A percentile compares a stretch with the other conserved stretches of the same genome.
Conservation (phyloP, 352 stramenopile genomes). For the Pythium aristosporum region DNA sequence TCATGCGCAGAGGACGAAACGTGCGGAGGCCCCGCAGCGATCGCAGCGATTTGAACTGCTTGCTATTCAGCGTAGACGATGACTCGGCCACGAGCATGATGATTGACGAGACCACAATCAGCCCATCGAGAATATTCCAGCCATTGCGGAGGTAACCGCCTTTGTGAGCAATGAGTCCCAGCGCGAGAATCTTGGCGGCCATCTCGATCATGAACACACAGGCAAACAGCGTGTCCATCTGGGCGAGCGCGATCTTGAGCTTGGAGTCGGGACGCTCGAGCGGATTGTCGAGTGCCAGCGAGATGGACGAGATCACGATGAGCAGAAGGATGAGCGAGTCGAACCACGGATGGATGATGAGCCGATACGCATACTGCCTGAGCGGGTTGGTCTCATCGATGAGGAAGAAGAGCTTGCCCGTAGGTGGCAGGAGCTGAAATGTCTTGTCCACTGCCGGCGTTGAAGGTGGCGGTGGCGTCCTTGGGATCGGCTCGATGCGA, state of each 20-base stretch:
- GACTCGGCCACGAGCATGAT: slow-evolving; percentile 63
- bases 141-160: slow-evolving; percentile 74
- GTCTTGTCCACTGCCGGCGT: background rate
- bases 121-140: slow-evolving; percentile 91
- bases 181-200: slow-evolving; percentile 86
- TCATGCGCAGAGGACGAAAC: slow-evolving; percentile 90
- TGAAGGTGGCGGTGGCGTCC: background rate
- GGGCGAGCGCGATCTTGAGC: slow-evolving; percentile 43
- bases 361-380: slow-evolving; percentile 35
- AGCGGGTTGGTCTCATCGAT: slow-evolving; percentile 45
- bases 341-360: slow-evolving; percentile 75
- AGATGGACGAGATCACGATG: slow-evolving; percentile 83
- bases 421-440: slow-evolving; percentile 21
- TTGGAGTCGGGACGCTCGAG: slow-evolving; percentile 52
- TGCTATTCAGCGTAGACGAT: slow-evolving; percentile 29
- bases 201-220: slow-evolving; percentile 88
- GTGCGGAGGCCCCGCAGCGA: slow-evolving; percentile 84
- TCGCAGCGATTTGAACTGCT: slow-evolving; percentile 71
- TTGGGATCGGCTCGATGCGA: slow-evolving; percentile 4
- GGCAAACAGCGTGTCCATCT: slow-evolving; percentile 74
- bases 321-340: slow-evolving; percentile 78
- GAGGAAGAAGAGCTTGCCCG: slow-evolving; percentile 44
- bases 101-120: slow-evolving; percentile 86
- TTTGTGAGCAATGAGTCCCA: slow-evolving; percentile 71
- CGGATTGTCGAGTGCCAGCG: slow-evolving; percentile 87